Base-by-base conservation (phyloP, 352 stramenopile genomes). In the Phytophthora pinifolia region DNA sequence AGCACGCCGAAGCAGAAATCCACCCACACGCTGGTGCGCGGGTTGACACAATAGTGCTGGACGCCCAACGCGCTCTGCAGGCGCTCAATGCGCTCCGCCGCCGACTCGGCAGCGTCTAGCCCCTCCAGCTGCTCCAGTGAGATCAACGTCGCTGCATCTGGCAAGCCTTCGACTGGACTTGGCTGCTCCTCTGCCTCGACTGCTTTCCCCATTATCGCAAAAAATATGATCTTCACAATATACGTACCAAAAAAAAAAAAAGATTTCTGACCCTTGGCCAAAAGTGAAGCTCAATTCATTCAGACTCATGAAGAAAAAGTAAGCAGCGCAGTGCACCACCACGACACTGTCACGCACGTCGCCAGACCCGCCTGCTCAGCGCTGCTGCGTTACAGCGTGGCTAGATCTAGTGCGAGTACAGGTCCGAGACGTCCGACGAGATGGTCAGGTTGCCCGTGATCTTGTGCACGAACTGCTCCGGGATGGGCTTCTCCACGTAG, bases 381-480 rank as follows among this genome's bases (percentile, higher is more conserved):
- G 22, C 22, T 27, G 22, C 22, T 27, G 22, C 3, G 22, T 4
- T 6, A 4, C 22, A 27, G 18, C 34, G 43, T 64, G 34, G 51
- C 59, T 54, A 43, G 35, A 57, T 53, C 54, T 73, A 94, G 57
- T 92, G 78, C 60, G 76, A 79, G 73, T 98, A 99, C 22, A 99
- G 78, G 60, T 98, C 94, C 66, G 95, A 98, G 30, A 98, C 94
- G 48, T 94, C 81, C 35, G 89, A 98, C 32, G 82, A 88, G 42
- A 98, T 74, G 39, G 67, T 81, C 41, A 92, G 75, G 46, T 97
- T 74, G 20, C 68, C 66, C 61, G 56, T 86, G 62, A 99, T 89
- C 60, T 85, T 95, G 80, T 98, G 94, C 47, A 97, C 80, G 68
- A 98, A 99, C 72, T 99, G 96, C 78, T 99, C 96, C 12, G 96